Conservation (phyloP, 257 asterid genomes). For the Solanum piurae region DNA sequence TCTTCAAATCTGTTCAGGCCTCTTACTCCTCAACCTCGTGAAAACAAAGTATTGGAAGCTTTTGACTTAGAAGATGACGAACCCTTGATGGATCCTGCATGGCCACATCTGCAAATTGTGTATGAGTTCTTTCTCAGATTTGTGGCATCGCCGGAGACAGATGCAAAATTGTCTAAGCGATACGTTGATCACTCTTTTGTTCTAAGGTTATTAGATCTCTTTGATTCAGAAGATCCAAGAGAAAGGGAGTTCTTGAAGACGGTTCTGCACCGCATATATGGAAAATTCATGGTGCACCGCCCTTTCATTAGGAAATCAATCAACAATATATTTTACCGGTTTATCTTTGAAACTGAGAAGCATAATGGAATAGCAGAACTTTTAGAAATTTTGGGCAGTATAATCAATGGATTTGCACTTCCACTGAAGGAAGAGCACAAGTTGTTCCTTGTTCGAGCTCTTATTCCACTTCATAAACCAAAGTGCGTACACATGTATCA, state of each 20-base stretch:
- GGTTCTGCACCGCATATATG: conserved; percentile 52
- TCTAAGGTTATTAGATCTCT: conserved; percentile 42
- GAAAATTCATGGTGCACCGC: conserved; percentile 69
- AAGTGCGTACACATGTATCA: conserved; percentile 61
- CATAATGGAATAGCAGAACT: conserved; percentile 62
- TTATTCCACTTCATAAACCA: conserved; percentile 67
- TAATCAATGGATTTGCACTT: conserved; percentile 60
- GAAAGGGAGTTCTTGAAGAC: conserved; percentile 59
- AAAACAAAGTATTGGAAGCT: conserved; percentile 40
- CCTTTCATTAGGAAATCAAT: conserved; percentile 55
- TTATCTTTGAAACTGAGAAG: conserved; percentile 59
- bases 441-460: conserved; percentile 51
- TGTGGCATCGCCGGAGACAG: conserved; percentile 63
- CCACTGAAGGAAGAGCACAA: conserved; percentile 69
- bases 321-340: conserved; percentile 47
- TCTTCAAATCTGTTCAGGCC: conserved; percentile 44
- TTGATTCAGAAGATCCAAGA: conserved; percentile 64
- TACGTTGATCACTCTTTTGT: conserved; percentile 56
- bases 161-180: conserved; percentile 63
- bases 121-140: conserved; percentile 57
- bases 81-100: conserved; percentile 56
- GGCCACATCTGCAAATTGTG: conserved; percentile 62
- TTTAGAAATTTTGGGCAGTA: conserved; percentile 58
- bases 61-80: conserved; percentile 63
- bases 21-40: conserved; percentile 45